Evolutionary conservation across 495 filamentous ascomycete species (phyloP).

Genomic region (Penicillium ochrochloron): DNA sequence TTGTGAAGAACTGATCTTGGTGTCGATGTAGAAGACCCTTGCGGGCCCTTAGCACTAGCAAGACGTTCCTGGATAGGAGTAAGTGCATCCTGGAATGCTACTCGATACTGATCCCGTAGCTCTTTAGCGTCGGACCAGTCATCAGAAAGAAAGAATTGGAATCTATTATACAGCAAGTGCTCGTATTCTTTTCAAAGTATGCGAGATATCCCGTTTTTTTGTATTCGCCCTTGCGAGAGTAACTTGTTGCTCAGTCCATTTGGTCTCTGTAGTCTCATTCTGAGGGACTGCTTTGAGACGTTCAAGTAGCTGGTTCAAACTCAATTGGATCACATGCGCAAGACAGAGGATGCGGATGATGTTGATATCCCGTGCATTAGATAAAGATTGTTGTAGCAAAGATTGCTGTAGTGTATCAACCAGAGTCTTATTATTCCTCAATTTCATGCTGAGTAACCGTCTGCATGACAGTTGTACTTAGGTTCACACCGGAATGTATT

Average conservation of each 20-base stretch:
- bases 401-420: no score
- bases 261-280: conserved; percentile 16
- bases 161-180: conserved; percentile 7
- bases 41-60: no score
- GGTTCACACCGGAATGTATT: conserved; percentile 3
- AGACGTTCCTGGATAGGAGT: no score
- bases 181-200: conserved; percentile 23
- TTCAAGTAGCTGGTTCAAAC: conserved; percentile 23
- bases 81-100: no score
- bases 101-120: no score
- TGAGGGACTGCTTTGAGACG: conserved; percentile 12
- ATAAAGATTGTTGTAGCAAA: no score
- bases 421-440: background rate
- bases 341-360: conserved; percentile 20
- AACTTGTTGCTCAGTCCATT: conserved; percentile 16
- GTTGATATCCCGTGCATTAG: background rate
- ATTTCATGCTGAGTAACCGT: conserved; percentile 10
- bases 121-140: no score
- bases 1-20: no score
- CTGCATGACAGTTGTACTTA: conserved; percentile 13
- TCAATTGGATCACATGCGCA: conserved; percentile 22
- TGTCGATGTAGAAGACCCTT: no score
- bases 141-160: no score
- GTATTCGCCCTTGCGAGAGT: background rate
- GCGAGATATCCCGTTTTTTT: conserved; percentile 13